Evolutionary conservation across 495 filamentous ascomycete species (phyloP), one percentile per base, ranked within the genome.

Genomic region (Pyrenula aspistea): DNA sequence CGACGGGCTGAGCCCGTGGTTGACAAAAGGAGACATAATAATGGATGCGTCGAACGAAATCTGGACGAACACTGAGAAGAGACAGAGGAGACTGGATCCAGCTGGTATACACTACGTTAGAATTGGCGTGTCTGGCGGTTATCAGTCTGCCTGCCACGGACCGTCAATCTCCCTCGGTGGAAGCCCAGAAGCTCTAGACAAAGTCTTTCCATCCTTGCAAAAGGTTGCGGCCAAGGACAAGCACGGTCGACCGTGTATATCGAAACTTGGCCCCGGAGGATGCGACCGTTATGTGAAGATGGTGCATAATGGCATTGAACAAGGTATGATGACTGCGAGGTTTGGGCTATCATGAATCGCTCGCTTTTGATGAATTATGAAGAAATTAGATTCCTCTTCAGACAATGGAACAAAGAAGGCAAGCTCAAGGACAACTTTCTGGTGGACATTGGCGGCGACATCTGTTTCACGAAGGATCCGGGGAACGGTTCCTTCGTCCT

Each of bases 231-330:
- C 82, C 12, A 85, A 82, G 62, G 82, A 82, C 58, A 71, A 71
- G 60, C 67, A 75, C 1, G 81, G 82, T 2, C 76, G 68, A 2
- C 77, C 83, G 0, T 89, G 85, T 65, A 84, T 87, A 2, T 79
- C 68, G 11, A 73, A 73, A 11, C 71, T 83, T 60, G 85, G 85
- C 0, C 78, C 77, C 2, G 81, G 79, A 1, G 84, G 86, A 1
- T 74, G 78, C 0, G 85, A 85, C 1, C 82, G 89, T 65, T 88
- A 83, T 61, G 83, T 88, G 31, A 89, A 90, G 67, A 89, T 88
- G 83, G 77, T 87, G 0, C 86, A 89, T 62, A 88, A 89, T 62
- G 84, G 84, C 2, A 87, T 89, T 52, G 84, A 90, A 65, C 83
- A 87, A 53, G 84, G 83, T 19, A 85, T 88, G 82, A 70, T 84